phyloP scores from a whole-genome alignment of 2,329 filamentous ascomycete species.

The Penicillium sp. region DNA sequence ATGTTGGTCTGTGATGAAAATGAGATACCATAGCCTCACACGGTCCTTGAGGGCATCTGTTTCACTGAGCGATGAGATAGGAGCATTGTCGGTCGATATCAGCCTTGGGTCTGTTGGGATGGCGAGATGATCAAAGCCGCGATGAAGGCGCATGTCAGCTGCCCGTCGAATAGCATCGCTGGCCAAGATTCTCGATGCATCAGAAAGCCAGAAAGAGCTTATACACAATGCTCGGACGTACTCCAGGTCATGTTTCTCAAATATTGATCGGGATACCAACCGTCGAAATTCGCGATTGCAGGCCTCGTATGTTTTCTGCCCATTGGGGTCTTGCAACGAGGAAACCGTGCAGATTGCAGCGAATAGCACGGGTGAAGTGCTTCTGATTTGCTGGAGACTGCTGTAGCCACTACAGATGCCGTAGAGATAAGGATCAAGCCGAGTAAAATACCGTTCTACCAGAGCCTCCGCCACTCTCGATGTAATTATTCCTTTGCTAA shows the following conservation, averaged over 20 bases:
- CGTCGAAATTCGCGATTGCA: slow-evolving; percentile 54
- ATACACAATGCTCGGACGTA: slow-evolving; percentile 55
- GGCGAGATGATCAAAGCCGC: slow-evolving; percentile 44
- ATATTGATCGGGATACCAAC: slow-evolving; percentile 52
- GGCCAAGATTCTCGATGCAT: slow-evolving; percentile 48
- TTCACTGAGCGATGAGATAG: slow-evolving; percentile 15
- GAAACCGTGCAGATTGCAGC: slow-evolving; percentile 53
- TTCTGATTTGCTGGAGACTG: slow-evolving; percentile 45
- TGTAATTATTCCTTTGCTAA: slow-evolving; percentile 49
- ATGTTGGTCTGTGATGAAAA: slow-evolving; percentile 44
- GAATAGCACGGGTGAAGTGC: slow-evolving; percentile 47
- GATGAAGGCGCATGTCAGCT: slow-evolving; percentile 36
- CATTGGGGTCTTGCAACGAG: slow-evolving; percentile 49
- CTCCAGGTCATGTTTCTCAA: slow-evolving; percentile 51
- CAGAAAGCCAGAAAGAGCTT: slow-evolving; percentile 57
- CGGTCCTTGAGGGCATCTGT: slow-evolving; percentile 32
- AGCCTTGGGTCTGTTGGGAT: slow-evolving; percentile 34
- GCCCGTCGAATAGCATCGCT: slow-evolving; percentile 37
- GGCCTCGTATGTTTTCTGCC: slow-evolving; percentile 33
- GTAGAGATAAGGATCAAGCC: slow-evolving; percentile 55
- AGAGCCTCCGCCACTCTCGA: slow-evolving; percentile 49
- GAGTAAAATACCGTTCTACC: slow-evolving; percentile 47
- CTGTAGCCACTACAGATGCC: slow-evolving; percentile 47
- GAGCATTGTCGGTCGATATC: slow-evolving; percentile 1
- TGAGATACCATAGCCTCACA: slow-evolving; percentile 40